Evolutionary conservation across 2,329 filamentous ascomycete genomes (phyloP), one percentile per base, ranked within the genome.

Genomic region (Beauveria scarabaeidicola): DNA sequence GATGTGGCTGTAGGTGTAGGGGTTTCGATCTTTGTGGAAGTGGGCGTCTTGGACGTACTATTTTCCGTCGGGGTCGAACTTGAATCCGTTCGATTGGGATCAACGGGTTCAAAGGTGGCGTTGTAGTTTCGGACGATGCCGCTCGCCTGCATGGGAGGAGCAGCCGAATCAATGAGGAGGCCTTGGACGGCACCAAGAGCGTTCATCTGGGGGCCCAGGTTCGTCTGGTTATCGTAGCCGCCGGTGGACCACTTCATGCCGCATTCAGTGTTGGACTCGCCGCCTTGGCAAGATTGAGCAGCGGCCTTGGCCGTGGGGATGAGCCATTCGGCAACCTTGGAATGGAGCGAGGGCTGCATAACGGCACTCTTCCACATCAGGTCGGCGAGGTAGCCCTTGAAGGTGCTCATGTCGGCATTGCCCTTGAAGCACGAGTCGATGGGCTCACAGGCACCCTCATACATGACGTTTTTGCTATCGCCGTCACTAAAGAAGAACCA

Each of bases 361-460:
- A 78, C 69, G 38, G 81, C 76, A 3, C 83, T 78, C 50, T 80
- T 77, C 73, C 80, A 86, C 74, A 87, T 81, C 74, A 85, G 87
- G 58, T 85, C 82, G 27, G 84, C 76, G 32, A 88, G 76, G 68
- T 85, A 87, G 47, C 79, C 85, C 73, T 90, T 90, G 79, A 86
- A 88, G 9, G 82, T 83, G 65, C 78, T 80, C 77, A 86, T 84
- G 70, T 89, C 86, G 53, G 73, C 77, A 68, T 83, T 81, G 67
- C 55, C 60, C 44, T 54, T 53, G 41, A 58, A 61, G 71, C 87
- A 90, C 0, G 68, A 75, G 56, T 73, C 72, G 61, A 75, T 71
- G 4, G 71, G 73, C 70, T 90, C 87, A 74, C 87, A 90, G n/a
- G 83, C 81, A 48, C 77, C 76, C 71, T 90, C 86, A 67, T 77